phyloP scores from a whole-genome alignment of 2,329 filamentous ascomycete species.

The Venturiaceae sp. region DNA sequence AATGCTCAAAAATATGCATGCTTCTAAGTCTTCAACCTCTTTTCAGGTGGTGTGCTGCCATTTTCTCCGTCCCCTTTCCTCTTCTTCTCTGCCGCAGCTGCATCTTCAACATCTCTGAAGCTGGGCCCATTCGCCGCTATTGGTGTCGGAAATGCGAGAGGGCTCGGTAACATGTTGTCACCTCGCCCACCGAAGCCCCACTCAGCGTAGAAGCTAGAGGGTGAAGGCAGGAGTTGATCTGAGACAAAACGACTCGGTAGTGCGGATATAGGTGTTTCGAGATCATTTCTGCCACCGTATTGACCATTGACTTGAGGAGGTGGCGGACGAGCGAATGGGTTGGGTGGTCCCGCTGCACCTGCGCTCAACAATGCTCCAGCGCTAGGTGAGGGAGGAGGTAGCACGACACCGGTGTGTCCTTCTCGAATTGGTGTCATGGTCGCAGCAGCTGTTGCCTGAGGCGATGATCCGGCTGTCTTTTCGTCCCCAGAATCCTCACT shows the following conservation, averaged over 20 bases:
- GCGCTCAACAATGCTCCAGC: conserved; percentile 79
- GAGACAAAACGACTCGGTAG: conserved; percentile 85
- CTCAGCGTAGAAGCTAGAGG: conserved; percentile 84
- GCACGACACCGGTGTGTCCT: conserved; percentile 50
- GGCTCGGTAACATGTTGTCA: conserved; percentile 76
- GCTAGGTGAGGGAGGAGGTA: conserved; percentile 88
- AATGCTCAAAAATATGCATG: neutral
- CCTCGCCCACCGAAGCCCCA: conserved; percentile 65
- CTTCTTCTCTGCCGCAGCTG: conserved; percentile 26
- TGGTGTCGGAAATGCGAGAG: conserved; percentile 86
- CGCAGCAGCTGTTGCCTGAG: neutral
- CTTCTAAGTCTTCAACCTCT: conserved; percentile 24
- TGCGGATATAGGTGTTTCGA: conserved; percentile 84
- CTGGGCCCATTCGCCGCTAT: conserved; percentile 32
- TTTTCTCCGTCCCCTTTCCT: conserved; percentile 27
- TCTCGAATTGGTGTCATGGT: conserved; percentile 17
- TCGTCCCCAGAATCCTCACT: conserved; percentile 78
- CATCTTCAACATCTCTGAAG: conserved; percentile 32
- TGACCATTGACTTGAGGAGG: conserved; percentile 50
- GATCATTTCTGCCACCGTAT: conserved; percentile 23
- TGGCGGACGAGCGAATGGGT: conserved; percentile 84
- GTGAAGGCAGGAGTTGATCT: conserved; percentile 79
- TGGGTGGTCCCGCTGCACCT: conserved; percentile 83
- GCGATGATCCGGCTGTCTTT: conserved; percentile 59
- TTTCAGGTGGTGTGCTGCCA: conserved; percentile 12